Evolutionary conservation across 805 yeast genomes (phyloP).

Genomic region (Lipomyces sp.): DNA sequence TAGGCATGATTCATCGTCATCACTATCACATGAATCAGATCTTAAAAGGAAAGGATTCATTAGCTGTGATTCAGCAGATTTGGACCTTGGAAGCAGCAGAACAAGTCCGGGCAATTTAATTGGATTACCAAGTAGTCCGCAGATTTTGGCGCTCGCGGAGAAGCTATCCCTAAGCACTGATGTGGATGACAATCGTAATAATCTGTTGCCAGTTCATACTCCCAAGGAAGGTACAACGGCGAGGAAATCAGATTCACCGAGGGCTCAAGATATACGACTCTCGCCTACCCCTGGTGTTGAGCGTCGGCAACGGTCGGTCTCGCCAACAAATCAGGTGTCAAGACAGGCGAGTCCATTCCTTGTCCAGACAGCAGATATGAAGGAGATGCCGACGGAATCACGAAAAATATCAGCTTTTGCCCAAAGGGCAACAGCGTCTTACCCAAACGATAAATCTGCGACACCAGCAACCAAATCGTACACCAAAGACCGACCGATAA

Average conservation of each 20-base stretch:
- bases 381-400: not conserved
- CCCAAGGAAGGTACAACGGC: not conserved
- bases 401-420: not conserved
- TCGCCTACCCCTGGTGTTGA: not conserved
- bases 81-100: slow-evolving; percentile 5
- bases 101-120: not conserved
- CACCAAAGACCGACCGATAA: not conserved
- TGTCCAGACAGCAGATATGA: not conserved
- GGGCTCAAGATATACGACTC: not conserved
- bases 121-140: not conserved
- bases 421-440: not conserved
- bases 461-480: not conserved
- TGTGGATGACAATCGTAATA: not conserved
- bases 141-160: not conserved
- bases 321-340: not conserved
- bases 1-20: not conserved
- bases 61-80: not conserved
- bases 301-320: not conserved
- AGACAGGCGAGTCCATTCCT: not conserved
- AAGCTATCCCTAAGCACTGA: not conserved
- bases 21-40: slow-evolving; percentile 6
- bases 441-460: not conserved
- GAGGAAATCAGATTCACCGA: not conserved
- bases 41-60: slow-evolving; percentile 2
- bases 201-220: not conserved